phyloP scores from a whole-genome alignment of 805 yeast species.

The Metschnikowia borealis region DNA sequence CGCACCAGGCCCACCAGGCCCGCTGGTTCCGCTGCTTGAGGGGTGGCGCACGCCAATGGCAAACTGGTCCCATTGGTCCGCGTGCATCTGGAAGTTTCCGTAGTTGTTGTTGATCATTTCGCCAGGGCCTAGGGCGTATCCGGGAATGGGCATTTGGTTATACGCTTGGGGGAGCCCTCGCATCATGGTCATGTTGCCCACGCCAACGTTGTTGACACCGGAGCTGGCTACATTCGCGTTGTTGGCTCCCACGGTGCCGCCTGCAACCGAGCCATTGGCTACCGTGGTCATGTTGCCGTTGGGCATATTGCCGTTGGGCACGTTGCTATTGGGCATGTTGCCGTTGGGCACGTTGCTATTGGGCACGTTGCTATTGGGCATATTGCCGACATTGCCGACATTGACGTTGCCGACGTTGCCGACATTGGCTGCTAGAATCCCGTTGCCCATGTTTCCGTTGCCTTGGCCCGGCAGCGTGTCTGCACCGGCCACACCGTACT shows the following conservation, averaged over 20 bases:
- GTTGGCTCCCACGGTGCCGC: background rate
- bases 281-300: no score
- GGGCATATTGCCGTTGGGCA: background rate
- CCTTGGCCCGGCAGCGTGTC: background rate
- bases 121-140: constrained; percentile 9
- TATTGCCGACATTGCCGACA: no score
- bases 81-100: constrained; percentile 10
- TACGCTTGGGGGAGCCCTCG: constrained; percentile 4
- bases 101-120: constrained; percentile 4
- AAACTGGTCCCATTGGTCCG: constrained; percentile 17
- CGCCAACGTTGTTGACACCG: background rate
- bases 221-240: background rate
- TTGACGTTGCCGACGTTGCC: background rate
- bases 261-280: no score
- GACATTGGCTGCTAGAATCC: background rate
- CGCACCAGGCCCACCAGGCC: background rate
- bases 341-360: no score
- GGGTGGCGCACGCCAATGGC: constrained; percentile 9
- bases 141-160: constrained; percentile 12
- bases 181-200: background rate
- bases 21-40: background rate
- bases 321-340: no score
- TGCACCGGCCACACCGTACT: background rate
- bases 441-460: background rate
- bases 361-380: no score